Percentiles rank a stretch among this genome's conserved stretches.
Evolutionary conservation across 2,329 filamentous ascomycete genomes (phyloP).

Genomic region (Trichoderma asperellum): DNA sequence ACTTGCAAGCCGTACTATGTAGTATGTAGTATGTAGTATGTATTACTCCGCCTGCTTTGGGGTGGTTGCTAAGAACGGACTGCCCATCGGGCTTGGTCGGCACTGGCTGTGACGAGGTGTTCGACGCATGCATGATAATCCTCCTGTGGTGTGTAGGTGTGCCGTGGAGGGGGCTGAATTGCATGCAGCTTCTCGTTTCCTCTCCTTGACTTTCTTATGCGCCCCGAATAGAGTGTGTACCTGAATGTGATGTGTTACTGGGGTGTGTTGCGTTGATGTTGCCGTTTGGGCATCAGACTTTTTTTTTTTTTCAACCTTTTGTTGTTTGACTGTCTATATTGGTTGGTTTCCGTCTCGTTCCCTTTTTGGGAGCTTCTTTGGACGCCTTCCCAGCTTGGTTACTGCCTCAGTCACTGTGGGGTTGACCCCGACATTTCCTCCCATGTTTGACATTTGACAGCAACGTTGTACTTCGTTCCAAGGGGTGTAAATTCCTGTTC

Average conservation of each 20-base stretch:
- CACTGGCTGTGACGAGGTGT: background rate
- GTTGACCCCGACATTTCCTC: constrained; percentile 7
- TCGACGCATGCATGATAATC: background rate
- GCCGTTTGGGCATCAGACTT: background rate
- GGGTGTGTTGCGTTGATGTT: background rate
- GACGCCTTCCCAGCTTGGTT: constrained; percentile 19
- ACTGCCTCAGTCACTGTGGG: constrained; percentile 12
- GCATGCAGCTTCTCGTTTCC: background rate
- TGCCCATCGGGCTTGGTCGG: background rate
- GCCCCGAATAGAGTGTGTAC: background rate
- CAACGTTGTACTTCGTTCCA: constrained; percentile 5
- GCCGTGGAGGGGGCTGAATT: background rate
- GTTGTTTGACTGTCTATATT: background rate
- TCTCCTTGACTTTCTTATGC: background rate
- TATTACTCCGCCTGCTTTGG: background rate
- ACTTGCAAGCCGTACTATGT: background rate
- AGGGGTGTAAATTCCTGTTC: background rate
- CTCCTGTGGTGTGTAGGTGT: background rate
- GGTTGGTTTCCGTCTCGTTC: background rate
- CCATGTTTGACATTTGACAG: background rate
- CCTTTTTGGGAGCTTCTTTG: background rate
- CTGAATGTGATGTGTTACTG: background rate
- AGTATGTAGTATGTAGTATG: background rate
- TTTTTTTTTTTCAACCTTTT: background rate
- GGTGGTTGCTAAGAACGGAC: background rate